Base-by-base conservation (phyloP, 139 green algal genomes). In the Picochlorum sp. region DNA sequence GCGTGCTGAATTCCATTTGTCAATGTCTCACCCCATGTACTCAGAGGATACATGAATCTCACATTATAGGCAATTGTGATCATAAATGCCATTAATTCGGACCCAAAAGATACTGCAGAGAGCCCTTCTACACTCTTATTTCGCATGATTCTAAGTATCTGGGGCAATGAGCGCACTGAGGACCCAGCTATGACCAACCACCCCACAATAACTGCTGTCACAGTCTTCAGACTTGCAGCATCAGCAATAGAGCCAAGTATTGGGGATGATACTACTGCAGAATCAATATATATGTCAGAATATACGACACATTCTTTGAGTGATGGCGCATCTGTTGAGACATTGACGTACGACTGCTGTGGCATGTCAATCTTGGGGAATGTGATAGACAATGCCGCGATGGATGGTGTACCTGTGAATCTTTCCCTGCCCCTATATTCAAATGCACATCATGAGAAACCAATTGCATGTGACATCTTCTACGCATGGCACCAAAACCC, bases 11-110 rank as follows among this genome's bases (percentile, higher is more conserved):
- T 45, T 3, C 15, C 16, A 20, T 14, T 20, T 37, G 60, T 71
- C 11, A 50, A n/a, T 24, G 26, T 64, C 16, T 86, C 82, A 45
- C 82, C 82, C 61, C 76, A 88, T 26, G 79, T 85, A 72, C 77
- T 84, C 60, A 88, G 82, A 15, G 71, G 63, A 61, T 88, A 88
- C 6, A 59, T 65, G 13, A 60, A 50, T 5, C 41, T 28, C 5
- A 83, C 6, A 65, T 91, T 91, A 76, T 92, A 92, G 0, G 79
- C 77, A 1, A 87, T 66, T 2, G 58, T 75, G n/a, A 92, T 73
- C 1, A 71, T 80, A 74, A 86, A 92, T 47, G 76, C 84, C 18
- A 82, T 28, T 21, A 91, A 70, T 71, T 92, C 86, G 28, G 77
- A 62, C 3, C 82, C 23, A 56, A 83, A 77, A 32, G 82, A 79